Conservation (phyloP, 2,329 filamentous ascomycete species). For the Diaporthe capsici region DNA sequence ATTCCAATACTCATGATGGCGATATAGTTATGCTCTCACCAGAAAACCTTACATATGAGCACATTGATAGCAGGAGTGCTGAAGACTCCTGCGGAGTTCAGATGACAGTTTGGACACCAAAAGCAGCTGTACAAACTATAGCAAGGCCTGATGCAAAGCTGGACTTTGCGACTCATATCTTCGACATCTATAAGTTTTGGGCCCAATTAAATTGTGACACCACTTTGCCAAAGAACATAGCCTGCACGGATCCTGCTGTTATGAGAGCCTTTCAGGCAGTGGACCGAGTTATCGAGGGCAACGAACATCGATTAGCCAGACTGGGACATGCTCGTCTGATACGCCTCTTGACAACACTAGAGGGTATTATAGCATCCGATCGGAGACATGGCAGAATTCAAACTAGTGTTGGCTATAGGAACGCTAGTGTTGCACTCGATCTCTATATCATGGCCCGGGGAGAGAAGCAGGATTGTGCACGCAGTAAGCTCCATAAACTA, state of each 20-base stretch:
- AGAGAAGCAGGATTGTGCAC: not conserved
- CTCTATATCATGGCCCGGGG: not conserved
- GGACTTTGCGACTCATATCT: not conserved
- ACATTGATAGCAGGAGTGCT: not conserved
- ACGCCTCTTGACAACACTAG: not conserved
- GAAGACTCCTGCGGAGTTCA: not conserved
- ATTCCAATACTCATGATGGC: not conserved
- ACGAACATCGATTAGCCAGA: not conserved
- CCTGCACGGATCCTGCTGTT: slow-evolving; percentile 1
- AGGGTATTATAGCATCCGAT: slow-evolving; percentile 2
- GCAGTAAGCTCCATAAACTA: slow-evolving; percentile 2
- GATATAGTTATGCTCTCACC: not conserved
- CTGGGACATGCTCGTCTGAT: not conserved
- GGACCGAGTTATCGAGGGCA: not conserved
- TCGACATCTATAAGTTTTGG: slow-evolving; percentile 5
- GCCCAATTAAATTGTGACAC: not conserved
- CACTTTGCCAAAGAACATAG: not conserved
- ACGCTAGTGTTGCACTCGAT: not conserved
- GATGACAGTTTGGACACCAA: not conserved
- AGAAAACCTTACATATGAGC: not conserved
- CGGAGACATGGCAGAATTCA: slow-evolving; percentile 1
- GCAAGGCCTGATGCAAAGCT: slow-evolving; percentile 4
- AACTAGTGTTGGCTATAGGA: slow-evolving; percentile 11
- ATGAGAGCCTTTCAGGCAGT: not conserved
- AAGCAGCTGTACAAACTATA: not conserved